Conservation (phyloP, 2,329 filamentous ascomycete species). For the Alternaria burnsii region DNA sequence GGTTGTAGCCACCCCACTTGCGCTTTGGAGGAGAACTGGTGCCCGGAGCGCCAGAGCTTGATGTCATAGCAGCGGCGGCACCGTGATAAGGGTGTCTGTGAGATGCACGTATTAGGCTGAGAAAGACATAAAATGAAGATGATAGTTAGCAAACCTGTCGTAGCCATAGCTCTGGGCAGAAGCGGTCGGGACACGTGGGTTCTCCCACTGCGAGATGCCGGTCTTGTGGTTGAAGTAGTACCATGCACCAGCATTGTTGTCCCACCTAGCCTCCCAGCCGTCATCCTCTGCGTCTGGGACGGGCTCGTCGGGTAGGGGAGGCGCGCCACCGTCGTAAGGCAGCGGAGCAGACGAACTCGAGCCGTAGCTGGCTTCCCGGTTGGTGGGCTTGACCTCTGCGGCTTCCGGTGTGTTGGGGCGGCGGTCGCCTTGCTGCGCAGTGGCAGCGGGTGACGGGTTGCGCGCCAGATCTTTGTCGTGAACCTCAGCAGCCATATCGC, state of each 20-base stretch:
- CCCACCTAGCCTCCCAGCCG: slow-evolving; percentile 86
- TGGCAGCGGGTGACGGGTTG: slow-evolving; percentile 22
- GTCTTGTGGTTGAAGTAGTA: slow-evolving; percentile 89
- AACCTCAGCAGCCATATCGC: slow-evolving; percentile 25
- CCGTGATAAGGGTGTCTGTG: slow-evolving; percentile 32
- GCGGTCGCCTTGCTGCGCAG: slow-evolving; percentile 17
- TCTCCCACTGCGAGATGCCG: slow-evolving; percentile 79
- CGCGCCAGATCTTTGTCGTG: slow-evolving; percentile 18
- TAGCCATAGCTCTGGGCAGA: slow-evolving; percentile 20
- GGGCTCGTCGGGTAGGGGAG: slow-evolving; percentile 61
- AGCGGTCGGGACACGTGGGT: slow-evolving; percentile 73
- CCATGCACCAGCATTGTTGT: slow-evolving; percentile 71
- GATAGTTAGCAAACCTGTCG: slow-evolving; percentile 49
- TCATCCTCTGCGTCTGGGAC: slow-evolving; percentile 59
- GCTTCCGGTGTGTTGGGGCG: slow-evolving; percentile 14
- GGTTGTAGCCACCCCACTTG: slow-evolving; percentile 83
- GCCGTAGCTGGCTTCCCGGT: slow-evolving; percentile 22
- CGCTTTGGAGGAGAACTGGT: slow-evolving; percentile 46
- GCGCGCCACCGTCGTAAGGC: slow-evolving; percentile 40
- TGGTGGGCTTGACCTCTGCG: slow-evolving; percentile 12
- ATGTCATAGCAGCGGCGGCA: slow-evolving; percentile 39
- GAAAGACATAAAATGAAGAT: slow-evolving; percentile 37
- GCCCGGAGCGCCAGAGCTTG: slow-evolving; percentile 43
- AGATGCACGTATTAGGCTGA: slow-evolving; percentile 42
- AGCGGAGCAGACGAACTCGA: slow-evolving; percentile 30